Evolutionary conservation across 1,139 yeast genomes (phyloP).

Genomic region (Schizosaccharomyces versatilis): DNA sequence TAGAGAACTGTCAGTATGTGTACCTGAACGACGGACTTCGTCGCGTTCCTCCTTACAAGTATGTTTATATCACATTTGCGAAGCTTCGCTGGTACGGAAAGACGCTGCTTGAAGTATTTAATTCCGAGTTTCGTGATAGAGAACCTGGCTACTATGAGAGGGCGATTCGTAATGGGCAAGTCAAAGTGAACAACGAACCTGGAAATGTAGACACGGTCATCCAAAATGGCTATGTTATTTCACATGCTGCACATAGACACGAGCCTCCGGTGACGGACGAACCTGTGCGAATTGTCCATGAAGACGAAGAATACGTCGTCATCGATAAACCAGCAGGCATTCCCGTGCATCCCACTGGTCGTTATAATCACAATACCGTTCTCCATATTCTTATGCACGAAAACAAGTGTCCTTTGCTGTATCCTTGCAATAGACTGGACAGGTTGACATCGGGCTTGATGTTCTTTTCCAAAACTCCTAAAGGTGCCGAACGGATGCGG

Average conservation of each 20-base stretch:
- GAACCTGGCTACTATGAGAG: slow-evolving; percentile 43
- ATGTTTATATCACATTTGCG: slow-evolving; percentile 75
- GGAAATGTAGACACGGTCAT: slow-evolving; percentile 48
- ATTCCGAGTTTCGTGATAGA: slow-evolving; percentile 65
- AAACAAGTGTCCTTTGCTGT: slow-evolving; percentile 12
- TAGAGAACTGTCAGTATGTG: slow-evolving; percentile 20
- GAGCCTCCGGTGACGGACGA: slow-evolving; percentile 72
- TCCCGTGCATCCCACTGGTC: slow-evolving; percentile 92
- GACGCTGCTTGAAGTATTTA: slow-evolving; percentile 54
- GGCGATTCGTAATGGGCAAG: slow-evolving; percentile 53
- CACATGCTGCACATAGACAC: slow-evolving; percentile 68
- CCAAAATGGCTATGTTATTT: slow-evolving; percentile 62
- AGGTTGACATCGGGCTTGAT: slow-evolving; percentile 81
- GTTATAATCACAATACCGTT: slow-evolving; percentile 68
- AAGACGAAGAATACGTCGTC: slow-evolving; percentile 58
- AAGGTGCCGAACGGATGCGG: slow-evolving; percentile 59
- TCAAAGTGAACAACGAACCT: slow-evolving; percentile 41
- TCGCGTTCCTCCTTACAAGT: slow-evolving; percentile 63
- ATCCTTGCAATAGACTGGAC: slow-evolving; percentile 69
- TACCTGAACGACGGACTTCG: slow-evolving; percentile 27
- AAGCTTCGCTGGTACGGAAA: slow-evolving; percentile 80
- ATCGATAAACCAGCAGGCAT: slow-evolving; percentile 89
- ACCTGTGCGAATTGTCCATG: slow-evolving; percentile 49
- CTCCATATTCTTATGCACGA: slow-evolving; percentile 64
- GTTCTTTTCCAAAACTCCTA: slow-evolving; percentile 70